A percentile compares a stretch with the other conserved stretches of the same genome.
Evolutionary conservation across 805 yeast genomes (phyloP).

Genomic region (Brettanomyces sp.): DNA sequence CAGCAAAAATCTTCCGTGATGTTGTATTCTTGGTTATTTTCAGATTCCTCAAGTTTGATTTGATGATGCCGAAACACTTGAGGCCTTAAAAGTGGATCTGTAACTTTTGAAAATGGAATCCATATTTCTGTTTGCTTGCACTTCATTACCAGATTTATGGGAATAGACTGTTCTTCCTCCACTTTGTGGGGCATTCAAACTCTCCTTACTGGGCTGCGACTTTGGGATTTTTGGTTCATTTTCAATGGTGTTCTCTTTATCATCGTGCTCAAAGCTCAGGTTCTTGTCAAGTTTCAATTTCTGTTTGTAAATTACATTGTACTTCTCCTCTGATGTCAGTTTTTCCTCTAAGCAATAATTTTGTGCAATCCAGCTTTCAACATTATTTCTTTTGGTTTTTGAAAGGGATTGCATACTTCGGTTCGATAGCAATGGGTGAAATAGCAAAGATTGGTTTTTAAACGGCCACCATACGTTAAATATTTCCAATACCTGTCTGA

Average conservation of each 20-base stretch:
- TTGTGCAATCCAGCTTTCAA: background rate
- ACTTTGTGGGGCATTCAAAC: background rate
- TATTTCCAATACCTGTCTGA: too few relatives aligned
- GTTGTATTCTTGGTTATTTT: background rate
- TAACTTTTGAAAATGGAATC: background rate
- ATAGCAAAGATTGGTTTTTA: background rate
- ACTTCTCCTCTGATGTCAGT: background rate
- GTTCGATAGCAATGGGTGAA: background rate
- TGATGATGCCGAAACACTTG: conserved; percentile 12
- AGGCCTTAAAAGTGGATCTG: conserved; percentile 7
- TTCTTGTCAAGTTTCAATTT: background rate
- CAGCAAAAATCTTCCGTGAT: conserved; percentile 5
- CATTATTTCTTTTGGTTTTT: background rate
- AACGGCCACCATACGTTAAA: too few relatives aligned
- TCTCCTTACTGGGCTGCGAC: background rate
- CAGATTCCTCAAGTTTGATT: conserved; percentile 2
- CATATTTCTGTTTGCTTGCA: background rate
- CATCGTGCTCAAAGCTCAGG: background rate
- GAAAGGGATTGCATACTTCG: background rate
- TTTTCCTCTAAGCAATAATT: background rate
- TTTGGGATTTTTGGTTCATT: too few relatives aligned
- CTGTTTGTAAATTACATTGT: background rate
- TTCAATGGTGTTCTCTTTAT: background rate
- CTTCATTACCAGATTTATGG: background rate
- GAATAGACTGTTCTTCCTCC: background rate